Evolutionary conservation across 176 grass and related monocot genomes (phyloP), one percentile per base, ranked within the genome.

Genomic region (Rhipidocladum racemiflorum): DNA sequence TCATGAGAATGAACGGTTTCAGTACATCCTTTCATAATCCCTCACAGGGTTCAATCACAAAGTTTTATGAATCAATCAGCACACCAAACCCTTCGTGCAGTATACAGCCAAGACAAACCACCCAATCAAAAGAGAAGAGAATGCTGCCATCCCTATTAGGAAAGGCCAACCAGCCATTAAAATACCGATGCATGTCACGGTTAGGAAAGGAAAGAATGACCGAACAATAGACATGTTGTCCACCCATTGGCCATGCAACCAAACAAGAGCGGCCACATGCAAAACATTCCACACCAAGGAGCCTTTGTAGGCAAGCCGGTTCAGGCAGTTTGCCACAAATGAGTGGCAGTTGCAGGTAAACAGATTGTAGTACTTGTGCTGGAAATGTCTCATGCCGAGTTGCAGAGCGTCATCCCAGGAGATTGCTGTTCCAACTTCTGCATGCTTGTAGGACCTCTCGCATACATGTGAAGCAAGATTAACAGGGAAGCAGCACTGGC

Each of bases 281-380:
- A 93, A 51, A 55, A 91, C 30, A 83, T 94, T 93, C 95, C 92
- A 97, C 61, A 61, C 61, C 60, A 88, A 17, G 6, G 88, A 91
- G 6, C 88, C 92, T 28, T 68, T 57, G 32, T 94, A 86, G 11
- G 95, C 92, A 23, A 94, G 81, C 32, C 67, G 50, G 57, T 94
- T 97, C 65, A 97, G 72, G 76, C 90, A 97, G 85, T 65, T 89
- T 18, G 90, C 84, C 30, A 91, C 92, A 56, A 97, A 97, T 1
- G 88, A 94, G 77, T 93, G 80, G 25, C 92, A 93, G 29, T 97
- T 97, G 81, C 95, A 97, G 16, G 88, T 93, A 68, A 97, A 97
- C 59, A 97, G 84, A 46, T 97, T 94, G 71, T 97, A 94, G 71
- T 68, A 97, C 72, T 94, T 97, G 82, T 92, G 92, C 78, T 91